Conservation (phyloP, 2,329 filamentous ascomycete species). For the Arthrobotrys pseudoclavata region DNA sequence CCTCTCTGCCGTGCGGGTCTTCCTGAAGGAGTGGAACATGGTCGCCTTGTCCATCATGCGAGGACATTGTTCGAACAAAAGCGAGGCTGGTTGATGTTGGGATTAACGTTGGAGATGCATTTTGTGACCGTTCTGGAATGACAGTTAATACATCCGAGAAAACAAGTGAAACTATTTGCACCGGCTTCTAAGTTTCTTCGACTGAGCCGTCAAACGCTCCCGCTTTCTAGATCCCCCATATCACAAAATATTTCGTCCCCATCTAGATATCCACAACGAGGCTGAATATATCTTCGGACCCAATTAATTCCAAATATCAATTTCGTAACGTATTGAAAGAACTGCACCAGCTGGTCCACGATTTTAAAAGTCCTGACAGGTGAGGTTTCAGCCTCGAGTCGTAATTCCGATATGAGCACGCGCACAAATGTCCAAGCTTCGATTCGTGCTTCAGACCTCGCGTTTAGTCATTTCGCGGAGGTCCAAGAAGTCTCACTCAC, state of each 20-base stretch:
- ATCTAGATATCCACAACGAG: neutral
- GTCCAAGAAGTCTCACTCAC: neutral
- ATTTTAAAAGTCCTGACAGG: neutral
- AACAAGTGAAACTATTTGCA: neutral
- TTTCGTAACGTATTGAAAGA: neutral
- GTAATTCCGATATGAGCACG: slow-evolving; percentile 6
- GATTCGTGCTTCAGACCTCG: slow-evolving; percentile 2
- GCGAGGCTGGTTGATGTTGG: slow-evolving; percentile 14
- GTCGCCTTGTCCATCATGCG: slow-evolving; percentile 27
- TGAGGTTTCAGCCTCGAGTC: slow-evolving; percentile 7
- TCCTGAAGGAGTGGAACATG: slow-evolving; percentile 41
- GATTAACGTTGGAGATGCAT: slow-evolving; percentile 27
- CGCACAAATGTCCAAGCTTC: neutral
- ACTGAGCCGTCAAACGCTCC: neutral
- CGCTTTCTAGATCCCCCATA: neutral
- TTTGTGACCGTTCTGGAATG: neutral
- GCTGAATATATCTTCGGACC: neutral
- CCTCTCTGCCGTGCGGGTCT: slow-evolving; percentile 10
- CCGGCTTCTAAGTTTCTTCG: neutral
- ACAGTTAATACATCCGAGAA: neutral
- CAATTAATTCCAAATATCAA: neutral
- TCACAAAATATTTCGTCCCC: neutral
- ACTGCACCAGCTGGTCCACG: neutral
- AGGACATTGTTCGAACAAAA: slow-evolving; percentile 28
- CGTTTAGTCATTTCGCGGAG: slow-evolving; percentile 48